Conservation (phyloP, 148 eudicot genomes). For the Dianthus caryophyllus region DNA sequence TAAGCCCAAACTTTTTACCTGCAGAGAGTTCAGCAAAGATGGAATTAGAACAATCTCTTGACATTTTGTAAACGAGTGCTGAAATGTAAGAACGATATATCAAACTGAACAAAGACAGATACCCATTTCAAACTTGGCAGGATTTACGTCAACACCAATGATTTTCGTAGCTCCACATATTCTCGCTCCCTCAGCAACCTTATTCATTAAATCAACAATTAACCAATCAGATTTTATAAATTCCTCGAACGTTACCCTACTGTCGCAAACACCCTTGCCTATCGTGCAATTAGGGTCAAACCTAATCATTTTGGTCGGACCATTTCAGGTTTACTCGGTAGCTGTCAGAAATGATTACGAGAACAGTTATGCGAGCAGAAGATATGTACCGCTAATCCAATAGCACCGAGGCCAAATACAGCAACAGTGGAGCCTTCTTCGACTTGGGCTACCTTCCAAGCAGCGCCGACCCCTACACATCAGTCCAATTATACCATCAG, state of each 20-base stretch:
- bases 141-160: slow-evolving; percentile 88
- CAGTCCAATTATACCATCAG: slow-evolving; percentile 3
- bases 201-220: neutral
- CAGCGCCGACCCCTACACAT: slow-evolving; percentile 76
- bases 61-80: neutral
- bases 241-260: neutral
- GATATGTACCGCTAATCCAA: slow-evolving; percentile 74
- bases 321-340: too few relatives aligned
- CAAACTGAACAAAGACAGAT: neutral
- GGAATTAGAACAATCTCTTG: neutral
- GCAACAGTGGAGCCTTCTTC: slow-evolving; percentile 84
- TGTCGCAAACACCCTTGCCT: too few relatives aligned
- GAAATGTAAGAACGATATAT: neutral
- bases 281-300: too few relatives aligned
- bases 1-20: slow-evolving; percentile 79
- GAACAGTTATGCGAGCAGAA: neutral
- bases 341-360: too few relatives aligned
- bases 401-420: slow-evolving; percentile 81
- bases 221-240: neutral
- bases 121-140: slow-evolving; percentile 62
- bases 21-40: neutral
- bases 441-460: slow-evolving; percentile 74
- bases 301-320: too few relatives aligned
- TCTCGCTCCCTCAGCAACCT: slow-evolving; percentile 97
- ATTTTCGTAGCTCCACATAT: slow-evolving; percentile 79